A percentile compares a stretch with the other conserved stretches of the same genome.
Conservation (phyloP, 116 monocot genomes). For the Dioscorea cayenensis region DNA sequence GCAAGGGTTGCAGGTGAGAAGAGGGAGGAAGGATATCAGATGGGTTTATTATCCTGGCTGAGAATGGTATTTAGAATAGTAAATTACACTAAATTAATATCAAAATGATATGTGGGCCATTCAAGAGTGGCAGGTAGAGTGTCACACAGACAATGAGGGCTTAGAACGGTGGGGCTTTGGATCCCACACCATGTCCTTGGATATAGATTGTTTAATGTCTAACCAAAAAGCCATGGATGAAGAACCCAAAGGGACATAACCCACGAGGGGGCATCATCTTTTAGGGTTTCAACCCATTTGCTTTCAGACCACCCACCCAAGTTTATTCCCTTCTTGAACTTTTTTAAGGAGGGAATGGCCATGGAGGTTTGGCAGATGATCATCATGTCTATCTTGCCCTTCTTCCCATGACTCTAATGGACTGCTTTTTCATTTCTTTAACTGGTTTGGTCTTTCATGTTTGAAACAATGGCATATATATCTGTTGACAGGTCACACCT, state of each 20-base stretch:
- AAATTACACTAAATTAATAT: not conserved
- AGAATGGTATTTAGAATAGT: not conserved
- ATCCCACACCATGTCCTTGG: not conserved
- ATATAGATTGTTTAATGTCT: not conserved
- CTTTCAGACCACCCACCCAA: constrained; percentile 1
- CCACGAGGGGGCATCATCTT: constrained; percentile 2
- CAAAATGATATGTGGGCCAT: not conserved
- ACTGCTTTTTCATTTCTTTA: no score
- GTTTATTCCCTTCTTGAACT: constrained; percentile 1
- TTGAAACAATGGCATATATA: no score
- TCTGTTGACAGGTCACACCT: no score
- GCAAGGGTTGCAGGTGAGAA: not conserved
- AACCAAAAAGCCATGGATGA: not conserved
- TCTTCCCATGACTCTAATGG: no score
- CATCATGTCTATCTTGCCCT: no score
- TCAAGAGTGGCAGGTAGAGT: not conserved
- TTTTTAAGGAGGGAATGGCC: not conserved
- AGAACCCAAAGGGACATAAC: not conserved
- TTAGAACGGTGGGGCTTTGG: not conserved
- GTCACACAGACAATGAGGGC: not conserved
- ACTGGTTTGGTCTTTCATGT: no score
- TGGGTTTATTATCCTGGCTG: not conserved
- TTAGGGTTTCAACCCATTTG: constrained; percentile 1
- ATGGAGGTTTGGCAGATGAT: not conserved
- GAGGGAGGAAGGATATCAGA: not conserved